Conservation (phyloP, 768 basidiomycete species). For the Lyophyllum atratum region DNA sequence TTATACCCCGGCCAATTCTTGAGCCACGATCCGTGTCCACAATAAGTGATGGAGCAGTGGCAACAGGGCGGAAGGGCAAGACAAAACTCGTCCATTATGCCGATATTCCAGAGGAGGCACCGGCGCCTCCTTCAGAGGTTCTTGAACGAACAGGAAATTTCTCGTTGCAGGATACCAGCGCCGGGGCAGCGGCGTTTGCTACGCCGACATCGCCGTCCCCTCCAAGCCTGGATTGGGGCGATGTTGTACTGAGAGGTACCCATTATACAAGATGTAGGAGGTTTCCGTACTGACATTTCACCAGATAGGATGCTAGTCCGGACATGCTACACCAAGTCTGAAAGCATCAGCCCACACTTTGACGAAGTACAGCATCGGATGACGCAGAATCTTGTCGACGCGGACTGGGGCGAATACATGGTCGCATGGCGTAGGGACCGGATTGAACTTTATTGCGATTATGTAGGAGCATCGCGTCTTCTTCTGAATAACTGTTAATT, state of each 20-base stretch:
- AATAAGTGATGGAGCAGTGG: conserved; percentile 9
- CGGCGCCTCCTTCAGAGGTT: conserved; percentile 64
- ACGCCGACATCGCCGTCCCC: conserved; percentile 16
- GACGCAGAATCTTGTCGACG: conserved; percentile 58
- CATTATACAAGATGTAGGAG: conserved; percentile 18
- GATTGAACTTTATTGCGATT: conserved; percentile 84
- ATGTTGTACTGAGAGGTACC: conserved; percentile 75
- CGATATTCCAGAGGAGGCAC: conserved; percentile 24
- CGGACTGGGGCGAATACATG: conserved; percentile 80
- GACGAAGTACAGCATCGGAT: conserved; percentile 71
- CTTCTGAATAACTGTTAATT: conserved; percentile 10
- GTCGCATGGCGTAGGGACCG: conserved; percentile 80
- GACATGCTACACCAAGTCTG: conserved; percentile 62
- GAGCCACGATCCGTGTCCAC: conserved; percentile 14
- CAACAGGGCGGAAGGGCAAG: conserved; percentile 27
- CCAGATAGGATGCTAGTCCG: conserved; percentile 90
- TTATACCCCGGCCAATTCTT: conserved; percentile 20
- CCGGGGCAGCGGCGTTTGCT: conserved; percentile 45
- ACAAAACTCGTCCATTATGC: conserved; percentile 42
- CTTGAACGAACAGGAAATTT: conserved; percentile 57
- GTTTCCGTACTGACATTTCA: neutral
- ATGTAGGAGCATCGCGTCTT: conserved; percentile 49
- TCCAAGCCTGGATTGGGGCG: conserved; percentile 39
- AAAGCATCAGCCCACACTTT: conserved; percentile 50
- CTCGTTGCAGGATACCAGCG: conserved; percentile 61